Percentiles rank a stretch among this genome's conserved stretches.
These are phyloP conservation scores for Sphaerosporella brunnea DNA, from an alignment of 495 filamentous ascomycete species.

Conservation along the genomic window DNA sequence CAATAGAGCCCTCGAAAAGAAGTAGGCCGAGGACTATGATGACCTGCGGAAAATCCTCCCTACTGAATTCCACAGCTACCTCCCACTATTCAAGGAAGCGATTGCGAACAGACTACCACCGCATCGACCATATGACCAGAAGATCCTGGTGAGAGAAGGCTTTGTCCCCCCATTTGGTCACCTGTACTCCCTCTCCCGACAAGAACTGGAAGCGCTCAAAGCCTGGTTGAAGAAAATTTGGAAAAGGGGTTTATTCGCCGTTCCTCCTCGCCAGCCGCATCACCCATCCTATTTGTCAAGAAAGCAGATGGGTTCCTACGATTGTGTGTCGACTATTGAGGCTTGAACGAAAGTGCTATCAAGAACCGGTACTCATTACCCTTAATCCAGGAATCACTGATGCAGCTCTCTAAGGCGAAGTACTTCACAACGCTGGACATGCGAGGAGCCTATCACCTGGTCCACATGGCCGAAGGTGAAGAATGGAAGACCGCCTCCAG, in stretches of 20 bases:
- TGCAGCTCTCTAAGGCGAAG: conserved; percentile 4
- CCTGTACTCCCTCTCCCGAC: conserved; percentile 1
- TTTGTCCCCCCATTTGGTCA: conserved; percentile 4
- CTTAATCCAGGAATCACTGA: conserved; percentile 1
- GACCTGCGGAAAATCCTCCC: no score
- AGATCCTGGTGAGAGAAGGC: conserved; percentile 2
- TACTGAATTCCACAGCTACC: no score
- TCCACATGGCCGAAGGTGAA: conserved; percentile 9
- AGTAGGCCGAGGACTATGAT: no score
- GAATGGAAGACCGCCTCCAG: conserved; percentile 20
- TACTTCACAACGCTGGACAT: conserved; percentile 10
- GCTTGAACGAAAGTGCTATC: conserved; percentile 14
- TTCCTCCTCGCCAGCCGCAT: background rate
- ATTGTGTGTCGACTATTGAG: conserved; percentile 10
- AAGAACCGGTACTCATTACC: conserved; percentile 15
- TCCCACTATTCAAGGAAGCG: no score
- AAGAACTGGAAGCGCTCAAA: conserved; percentile 6
- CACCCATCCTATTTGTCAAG: conserved; percentile 5
- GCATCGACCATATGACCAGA: conserved; percentile 6
- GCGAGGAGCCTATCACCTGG: background rate
- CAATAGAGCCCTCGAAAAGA: no score
- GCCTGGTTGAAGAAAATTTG: conserved; percentile 4
- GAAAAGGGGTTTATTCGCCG: conserved; percentile 1
- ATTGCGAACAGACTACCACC: no score
- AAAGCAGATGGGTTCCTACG: conserved; percentile 3